Conservation (phyloP, 1,284 basidiomycete species). For the Schizophyllum commune region DNA sequence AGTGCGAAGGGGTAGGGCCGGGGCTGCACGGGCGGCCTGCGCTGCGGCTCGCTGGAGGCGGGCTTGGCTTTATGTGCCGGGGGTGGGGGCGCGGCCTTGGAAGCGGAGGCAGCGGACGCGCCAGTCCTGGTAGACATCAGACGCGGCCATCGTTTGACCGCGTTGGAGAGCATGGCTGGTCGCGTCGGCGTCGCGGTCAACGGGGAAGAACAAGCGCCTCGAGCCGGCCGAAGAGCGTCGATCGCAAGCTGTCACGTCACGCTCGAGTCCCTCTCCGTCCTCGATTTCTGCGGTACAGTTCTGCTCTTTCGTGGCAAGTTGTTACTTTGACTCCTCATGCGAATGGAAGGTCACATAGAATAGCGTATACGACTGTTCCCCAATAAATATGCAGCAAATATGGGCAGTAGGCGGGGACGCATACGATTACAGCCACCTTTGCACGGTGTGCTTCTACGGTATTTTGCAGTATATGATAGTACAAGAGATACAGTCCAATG, state of each 20-base stretch:
- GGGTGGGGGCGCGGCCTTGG: not conserved
- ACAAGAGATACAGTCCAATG: not conserved
- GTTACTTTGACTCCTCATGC: too few relatives aligned
- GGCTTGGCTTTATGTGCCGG: not conserved
- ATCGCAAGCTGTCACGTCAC: not conserved
- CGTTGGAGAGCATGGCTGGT: not conserved
- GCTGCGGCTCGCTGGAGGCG: not conserved
- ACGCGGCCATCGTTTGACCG: not conserved
- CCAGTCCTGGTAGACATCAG: not conserved
- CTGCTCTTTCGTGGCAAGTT: too few relatives aligned
- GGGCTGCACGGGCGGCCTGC: not conserved
- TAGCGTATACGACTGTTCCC: too few relatives aligned
- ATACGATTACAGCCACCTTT: not conserved
- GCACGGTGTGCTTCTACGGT: not conserved
- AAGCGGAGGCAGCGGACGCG: not conserved
- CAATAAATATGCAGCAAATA: too few relatives aligned
- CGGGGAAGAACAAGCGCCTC: not conserved
- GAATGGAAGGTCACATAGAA: too few relatives aligned
- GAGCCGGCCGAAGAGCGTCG: not conserved
- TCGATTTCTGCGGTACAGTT: too few relatives aligned
- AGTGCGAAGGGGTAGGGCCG: conserved; percentile 66
- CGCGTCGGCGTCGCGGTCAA: not conserved
- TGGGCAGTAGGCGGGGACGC: not conserved
- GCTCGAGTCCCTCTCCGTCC: too few relatives aligned
- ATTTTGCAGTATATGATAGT: conserved; percentile 1